Conservation (phyloP, 2,329 filamentous ascomycete genomes). For the Leptographium wingfieldii region DNA sequence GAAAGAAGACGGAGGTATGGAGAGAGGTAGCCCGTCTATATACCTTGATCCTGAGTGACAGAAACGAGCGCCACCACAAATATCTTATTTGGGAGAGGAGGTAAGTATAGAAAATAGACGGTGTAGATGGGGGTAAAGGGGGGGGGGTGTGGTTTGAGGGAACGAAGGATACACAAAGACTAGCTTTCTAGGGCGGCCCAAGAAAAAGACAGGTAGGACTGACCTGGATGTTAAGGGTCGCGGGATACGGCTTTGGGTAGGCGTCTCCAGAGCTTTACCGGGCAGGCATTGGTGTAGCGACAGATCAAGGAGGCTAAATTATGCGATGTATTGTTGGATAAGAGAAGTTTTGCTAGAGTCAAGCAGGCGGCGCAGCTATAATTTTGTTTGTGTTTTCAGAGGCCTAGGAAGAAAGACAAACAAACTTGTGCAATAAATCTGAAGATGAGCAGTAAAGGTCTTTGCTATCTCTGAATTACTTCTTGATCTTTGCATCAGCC, state of each 20-base stretch:
- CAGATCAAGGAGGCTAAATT: background rate
- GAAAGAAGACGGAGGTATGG: background rate
- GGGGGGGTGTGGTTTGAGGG: conserved; percentile 1
- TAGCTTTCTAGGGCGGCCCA: conserved; percentile 1
- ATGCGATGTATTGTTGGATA: background rate
- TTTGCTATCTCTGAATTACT: no score
- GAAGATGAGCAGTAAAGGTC: no score
- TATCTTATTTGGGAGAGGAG: background rate
- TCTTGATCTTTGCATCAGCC: background rate
- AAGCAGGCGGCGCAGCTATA: background rate
- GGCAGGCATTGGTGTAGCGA: background rate
- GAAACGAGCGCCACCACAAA: background rate
- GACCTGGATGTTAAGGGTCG: background rate
- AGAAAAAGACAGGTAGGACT: conserved; percentile 1
- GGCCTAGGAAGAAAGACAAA: no score
- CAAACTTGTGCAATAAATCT: no score
- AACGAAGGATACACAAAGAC: background rate
- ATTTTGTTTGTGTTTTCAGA: background rate
- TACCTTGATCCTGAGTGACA: background rate
- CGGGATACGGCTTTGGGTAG: background rate
- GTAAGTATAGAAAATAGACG: background rate
- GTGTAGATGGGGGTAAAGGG: background rate
- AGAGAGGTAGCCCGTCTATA: conserved; percentile 1
- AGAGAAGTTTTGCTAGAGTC: background rate
- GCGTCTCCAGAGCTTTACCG: background rate